Evolutionary conservation across 192 early-diverging fungal genomes (phyloP), one percentile per base, ranked within the genome.

Genomic region (Chytriomyces hyalinus): DNA sequence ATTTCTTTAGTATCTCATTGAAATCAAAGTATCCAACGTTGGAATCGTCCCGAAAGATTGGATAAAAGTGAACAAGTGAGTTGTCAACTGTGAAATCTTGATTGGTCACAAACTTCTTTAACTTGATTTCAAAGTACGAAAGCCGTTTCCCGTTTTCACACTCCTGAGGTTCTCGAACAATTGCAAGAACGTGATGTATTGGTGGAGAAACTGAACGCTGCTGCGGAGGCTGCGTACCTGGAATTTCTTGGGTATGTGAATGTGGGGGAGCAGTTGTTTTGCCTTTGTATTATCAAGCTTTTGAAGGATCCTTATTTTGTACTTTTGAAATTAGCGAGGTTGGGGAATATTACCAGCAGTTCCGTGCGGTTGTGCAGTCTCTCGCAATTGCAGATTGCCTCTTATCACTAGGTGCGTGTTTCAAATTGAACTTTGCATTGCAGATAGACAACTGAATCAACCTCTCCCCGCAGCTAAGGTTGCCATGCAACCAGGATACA

Each of bases 31-130:
- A 67, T 74, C 83, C 7, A 77, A 83, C 15, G 82, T 83, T 0
- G 81, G 81, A n/a, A 84, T 84, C 15, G 89, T 92, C 0, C 94
- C 95, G 0, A 80, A 79, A 17, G 76, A 88, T 59, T 96, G 95
- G 95, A 75, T 92, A 70, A 91, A 91, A 61, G 85, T 94, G 17
- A 82, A 80, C 81, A 71, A 9, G 80, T 84, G 48, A 73, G 75
- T 36, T 1, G 36, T 11, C 13, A 44, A 26, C 47, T 70, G 57
- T 77, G 70, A 63, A 28, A 22, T 8, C 10, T 36, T 36, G 36
- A 2, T 36, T 36, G 36, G 36, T 36, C 36, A 36, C 36, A 36
- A 36, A 26, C 47, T 36, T 36, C 0, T 4, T 46, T 46, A 24
- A 24, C 44, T 59, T 51, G 5, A 17, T 20, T 49, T 49, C 50